Base-by-base conservation (phyloP, 768 basidiomycete genomes). In the Dacryopinax primogenitus region DNA sequence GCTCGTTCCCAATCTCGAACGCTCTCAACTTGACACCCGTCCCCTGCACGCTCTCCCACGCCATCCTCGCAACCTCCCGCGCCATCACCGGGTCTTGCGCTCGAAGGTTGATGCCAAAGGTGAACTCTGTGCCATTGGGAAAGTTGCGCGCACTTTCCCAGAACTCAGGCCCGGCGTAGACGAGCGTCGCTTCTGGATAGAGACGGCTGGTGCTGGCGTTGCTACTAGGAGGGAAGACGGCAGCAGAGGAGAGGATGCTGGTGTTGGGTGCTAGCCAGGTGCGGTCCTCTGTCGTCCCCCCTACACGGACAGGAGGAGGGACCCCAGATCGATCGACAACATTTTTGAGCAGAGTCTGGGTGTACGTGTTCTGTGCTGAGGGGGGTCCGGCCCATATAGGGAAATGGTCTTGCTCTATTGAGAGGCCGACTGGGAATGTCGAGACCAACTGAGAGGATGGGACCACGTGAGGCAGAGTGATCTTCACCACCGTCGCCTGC, bases 1-100 rank as follows among this genome's bases (percentile, higher is more conserved):
- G 26, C 30, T 58, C 51, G 51, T 58, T 58, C 13, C 51, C 51
- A 58, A 58, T 58, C 51, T 58, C 51, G 13, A 58, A 30, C 51
- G 51, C 51, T 11, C 51, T 11, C 51, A 58, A 4, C 11, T 6
- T 58, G 4, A 58, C 51, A 13, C 21, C 21, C 13, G 26, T 21
- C 51, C 51, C 21, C 13, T 21, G 3, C 51, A 30, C 51, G 13
- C 4, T 18, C 51, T 58, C 13, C 51, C 13, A 13, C 30, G 21
- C 51, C 26, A 13, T 58, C 4, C 2, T 6, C 7, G 51, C 51
- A 21, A 58, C 51, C 51, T 13, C 4, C 3, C 26, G 26, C 13
- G 51, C 51, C 51, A 58, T 58, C 13, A 3, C 51, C 26, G 51
- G 51, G 51, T 30, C 26, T 6, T 9, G 30, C 13, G 51, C 51